These are phyloP conservation scores for Leccinum rimulosum DNA, from an alignment of 768 basidiomycete genomes.

Conservation along the genomic window DNA sequence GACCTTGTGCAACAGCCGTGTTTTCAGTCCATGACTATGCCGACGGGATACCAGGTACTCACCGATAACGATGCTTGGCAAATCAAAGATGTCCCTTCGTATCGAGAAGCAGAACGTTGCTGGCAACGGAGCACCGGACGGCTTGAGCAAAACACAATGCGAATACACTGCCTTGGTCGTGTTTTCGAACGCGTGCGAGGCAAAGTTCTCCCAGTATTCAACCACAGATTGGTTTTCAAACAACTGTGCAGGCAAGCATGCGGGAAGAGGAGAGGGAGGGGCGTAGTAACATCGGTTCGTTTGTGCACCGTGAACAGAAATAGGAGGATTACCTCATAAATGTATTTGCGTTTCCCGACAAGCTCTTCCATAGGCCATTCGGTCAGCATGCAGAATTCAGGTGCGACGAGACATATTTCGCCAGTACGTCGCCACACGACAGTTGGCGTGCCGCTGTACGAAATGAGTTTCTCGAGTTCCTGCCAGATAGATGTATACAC, in stretches of 20 bases:
- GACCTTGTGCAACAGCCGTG: slow-evolving; percentile 47
- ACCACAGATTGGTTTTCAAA: slow-evolving; percentile 96
- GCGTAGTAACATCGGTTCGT: slow-evolving; percentile 5
- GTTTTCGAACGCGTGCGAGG: slow-evolving; percentile 95
- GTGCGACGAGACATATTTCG: slow-evolving; percentile 94
- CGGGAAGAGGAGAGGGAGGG: neutral
- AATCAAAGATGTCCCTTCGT: slow-evolving; percentile 86
- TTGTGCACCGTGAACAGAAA: slow-evolving; percentile 19
- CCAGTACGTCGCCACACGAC: slow-evolving; percentile 98
- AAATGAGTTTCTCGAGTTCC: slow-evolving; percentile 97
- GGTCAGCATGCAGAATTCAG: slow-evolving; percentile 93
- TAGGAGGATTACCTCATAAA: slow-evolving; percentile 34
- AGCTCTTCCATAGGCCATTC: slow-evolving; percentile 89
- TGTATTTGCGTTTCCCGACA: slow-evolving; percentile 50
- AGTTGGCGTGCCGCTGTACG: slow-evolving; percentile 95
- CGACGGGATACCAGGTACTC: slow-evolving; percentile 18
- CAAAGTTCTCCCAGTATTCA: slow-evolving; percentile 96
- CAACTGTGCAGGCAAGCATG: slow-evolving; percentile 44
- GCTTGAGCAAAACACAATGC: slow-evolving; percentile 86
- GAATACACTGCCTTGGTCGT: slow-evolving; percentile 94
- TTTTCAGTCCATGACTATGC: neutral
- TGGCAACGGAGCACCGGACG: slow-evolving; percentile 78
- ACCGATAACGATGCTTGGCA: slow-evolving; percentile 89
- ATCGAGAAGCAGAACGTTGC: slow-evolving; percentile 97
- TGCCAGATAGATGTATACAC: slow-evolving; percentile 30